Evolutionary conservation across 768 basidiomycete species (phyloP), one percentile per base, ranked within the genome.

Genomic region (Boletus reticuloceps): DNA sequence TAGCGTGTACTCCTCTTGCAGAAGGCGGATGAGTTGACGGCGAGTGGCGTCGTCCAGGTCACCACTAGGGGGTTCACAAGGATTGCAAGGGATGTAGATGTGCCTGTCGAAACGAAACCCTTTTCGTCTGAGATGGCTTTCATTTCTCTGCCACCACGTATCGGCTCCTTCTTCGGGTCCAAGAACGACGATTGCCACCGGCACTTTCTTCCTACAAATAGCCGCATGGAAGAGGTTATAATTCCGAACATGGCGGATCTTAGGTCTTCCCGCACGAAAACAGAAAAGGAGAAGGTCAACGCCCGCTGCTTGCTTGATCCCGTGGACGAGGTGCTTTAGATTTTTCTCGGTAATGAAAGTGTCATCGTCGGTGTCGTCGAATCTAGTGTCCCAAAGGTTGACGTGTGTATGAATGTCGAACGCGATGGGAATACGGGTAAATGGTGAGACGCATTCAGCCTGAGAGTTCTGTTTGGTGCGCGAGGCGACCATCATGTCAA

Each of bases 201-300:
- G 69, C 1, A 74, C 72, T 25, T 68, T 69, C 50, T 58, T 63
- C 40, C 61, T 56, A 34, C 68, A 75, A 10, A 74, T 63, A 16
- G 65, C 67, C 10, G 60, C 60, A 22, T 59, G 48, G 42, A 75
- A 74, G 27, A 73, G 43, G 27, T 64, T 58, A 44, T 73, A 74
- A 43, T 65, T 72, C 39, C 59, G 61, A 40, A 58, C 11, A 36
- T 62, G 60, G 29, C 52, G 58, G 11, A 54, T 8, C 41, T 51
- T 65, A 16, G 56, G 56, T 51, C 65, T 65, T 32, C 64, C 58
- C 10, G 58, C 64, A 31, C 65, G 66, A 16, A 73, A 59, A 55
- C 69, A 71, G 50, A 65, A 64, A 13, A 70, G 40, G 29, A 71
- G 60, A 14, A 71, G 66, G 16, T 66, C 55, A 11, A 66, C 48